Conservation (phyloP, 768 basidiomycete species). For the Suillus alpinus region DNA sequence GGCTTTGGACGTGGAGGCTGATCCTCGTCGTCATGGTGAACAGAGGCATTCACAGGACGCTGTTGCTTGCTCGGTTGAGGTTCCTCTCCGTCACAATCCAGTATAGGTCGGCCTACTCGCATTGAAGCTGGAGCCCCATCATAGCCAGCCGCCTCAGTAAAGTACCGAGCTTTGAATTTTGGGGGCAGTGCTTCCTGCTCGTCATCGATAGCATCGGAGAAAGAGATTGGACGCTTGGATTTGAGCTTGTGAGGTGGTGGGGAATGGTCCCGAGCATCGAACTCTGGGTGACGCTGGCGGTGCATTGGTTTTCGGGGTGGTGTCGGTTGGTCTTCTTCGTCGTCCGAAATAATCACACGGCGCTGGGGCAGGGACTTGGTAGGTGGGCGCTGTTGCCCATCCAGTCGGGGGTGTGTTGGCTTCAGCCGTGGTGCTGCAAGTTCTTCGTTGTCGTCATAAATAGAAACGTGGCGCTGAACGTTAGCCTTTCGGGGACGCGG, state of each 20-base stretch:
- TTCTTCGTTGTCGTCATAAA: not conserved
- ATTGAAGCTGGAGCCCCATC: not conserved
- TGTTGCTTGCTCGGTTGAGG: too few relatives aligned
- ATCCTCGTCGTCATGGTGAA: not conserved
- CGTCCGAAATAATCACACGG: not conserved
- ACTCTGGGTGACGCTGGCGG: too few relatives aligned
- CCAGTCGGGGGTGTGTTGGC: not conserved
- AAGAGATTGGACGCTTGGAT: too few relatives aligned
- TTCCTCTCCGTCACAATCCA: not conserved
- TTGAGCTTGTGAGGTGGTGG: too few relatives aligned
- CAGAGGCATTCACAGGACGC: not conserved
- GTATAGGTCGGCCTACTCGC: not conserved
- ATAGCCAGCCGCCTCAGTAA: not conserved
- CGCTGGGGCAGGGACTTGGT: not conserved
- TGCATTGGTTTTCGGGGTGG: too few relatives aligned
- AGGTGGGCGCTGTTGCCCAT: not conserved
- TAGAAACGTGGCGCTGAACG: not conserved
- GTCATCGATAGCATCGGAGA: too few relatives aligned
- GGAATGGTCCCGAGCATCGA: too few relatives aligned
- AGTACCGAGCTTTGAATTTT: not conserved
- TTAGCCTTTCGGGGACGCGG: not conserved
- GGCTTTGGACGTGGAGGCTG: not conserved
- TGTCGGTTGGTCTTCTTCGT: not conserved
- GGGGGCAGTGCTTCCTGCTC: too few relatives aligned
- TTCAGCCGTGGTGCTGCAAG: not conserved